Base-by-base conservation (phyloP, 148 eudicot species). In the Fagopyrum homotropicum region DNA sequence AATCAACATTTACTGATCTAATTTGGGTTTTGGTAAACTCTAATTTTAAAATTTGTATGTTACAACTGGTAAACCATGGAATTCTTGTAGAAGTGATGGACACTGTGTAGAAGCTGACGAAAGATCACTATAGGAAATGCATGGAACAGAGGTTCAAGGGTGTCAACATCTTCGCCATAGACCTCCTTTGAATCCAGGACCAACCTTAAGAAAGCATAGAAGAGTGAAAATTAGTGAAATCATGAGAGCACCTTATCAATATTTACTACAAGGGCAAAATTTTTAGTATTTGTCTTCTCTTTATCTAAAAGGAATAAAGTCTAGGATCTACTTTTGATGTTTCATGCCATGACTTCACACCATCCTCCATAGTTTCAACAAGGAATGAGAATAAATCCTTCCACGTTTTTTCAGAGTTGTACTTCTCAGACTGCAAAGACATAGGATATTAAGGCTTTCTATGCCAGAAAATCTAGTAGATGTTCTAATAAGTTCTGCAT, bases 181-280 rank as follows among this genome's bases (percentile, higher is more conserved):
- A 86, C n/a, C n/a, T n/a, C 99, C 99, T 95, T 95, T 43, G 97
- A 89, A 86, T 93, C 98, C 80, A 91, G 66, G 69, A 93, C 83
- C 83, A 93, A 82, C 84, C 98, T 93, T 72, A 72, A n/a, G 60
- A 43, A 44, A 12, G 46, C 46, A 64, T 64, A 35, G 4, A 64
- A 64, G n/a, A 22, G 0, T 35, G n/a, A 5, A 22, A 64, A 64
- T 63, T 64, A 64, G 70, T 5, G 8, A 40, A 35, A 5, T 5
- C 11, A 30, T 22, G 40, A 15, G 26, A 54, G 59, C 6, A 4
- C 22, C n/a, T 54, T 1, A 30, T 95, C 99, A 64, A 95, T 89
- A 77, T 95, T 92, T 73, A 95, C 99, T 75, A 74, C 59, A 63
- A 29, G 69, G 16, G 96, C 97, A 86, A 83, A 92, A 81, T 92